Percentiles rank a stretch among this genome's conserved stretches.
These are phyloP conservation scores for Medakamo hakoo DNA, from an alignment of 139 green algal species.

Conservation along the genomic window DNA sequence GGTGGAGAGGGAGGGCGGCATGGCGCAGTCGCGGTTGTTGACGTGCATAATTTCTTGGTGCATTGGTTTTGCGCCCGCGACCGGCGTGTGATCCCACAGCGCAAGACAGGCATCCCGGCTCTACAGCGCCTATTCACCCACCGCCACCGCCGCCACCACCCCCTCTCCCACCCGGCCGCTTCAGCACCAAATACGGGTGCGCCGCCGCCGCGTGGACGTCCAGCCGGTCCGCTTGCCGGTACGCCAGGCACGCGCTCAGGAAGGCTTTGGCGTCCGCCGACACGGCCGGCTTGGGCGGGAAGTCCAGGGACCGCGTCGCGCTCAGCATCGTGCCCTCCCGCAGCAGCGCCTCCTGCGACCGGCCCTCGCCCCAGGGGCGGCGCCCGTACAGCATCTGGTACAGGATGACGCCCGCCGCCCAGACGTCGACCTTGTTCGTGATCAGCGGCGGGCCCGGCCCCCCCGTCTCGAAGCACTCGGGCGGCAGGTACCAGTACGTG, in stretches of 20 bases:
- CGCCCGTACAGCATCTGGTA: conserved; percentile 89
- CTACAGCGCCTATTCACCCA: not conserved
- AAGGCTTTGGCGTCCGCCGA: conserved; percentile 71
- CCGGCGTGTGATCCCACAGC: not conserved
- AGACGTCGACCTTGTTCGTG: conserved; percentile 92
- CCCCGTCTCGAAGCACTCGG: conserved; percentile 64
- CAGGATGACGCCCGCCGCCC: conserved; percentile 75
- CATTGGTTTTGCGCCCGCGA: no score
- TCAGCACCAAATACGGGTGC: conserved; percentile 50
- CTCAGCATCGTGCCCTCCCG: conserved; percentile 60
- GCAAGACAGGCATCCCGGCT: not conserved
- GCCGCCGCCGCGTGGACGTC: conserved; percentile 45
- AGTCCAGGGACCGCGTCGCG: conserved; percentile 33
- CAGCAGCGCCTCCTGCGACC: conserved; percentile 70
- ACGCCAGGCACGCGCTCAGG: conserved; percentile 51
- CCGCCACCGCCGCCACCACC: no score
- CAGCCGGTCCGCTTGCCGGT: conserved; percentile 34
- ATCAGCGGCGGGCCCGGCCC: conserved; percentile 40
- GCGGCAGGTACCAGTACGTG: conserved; percentile 86
- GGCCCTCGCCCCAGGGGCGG: conserved; percentile 67
- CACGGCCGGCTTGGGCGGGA: conserved; percentile 54
- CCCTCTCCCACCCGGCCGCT: conserved; percentile 6
- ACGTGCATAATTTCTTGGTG: no score
- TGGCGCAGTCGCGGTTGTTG: no score
- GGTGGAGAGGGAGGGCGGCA: not conserved